phyloP scores from a whole-genome alignment of 2,329 filamentous ascomycete genomes.

The Scleromitrula shiraiana region DNA sequence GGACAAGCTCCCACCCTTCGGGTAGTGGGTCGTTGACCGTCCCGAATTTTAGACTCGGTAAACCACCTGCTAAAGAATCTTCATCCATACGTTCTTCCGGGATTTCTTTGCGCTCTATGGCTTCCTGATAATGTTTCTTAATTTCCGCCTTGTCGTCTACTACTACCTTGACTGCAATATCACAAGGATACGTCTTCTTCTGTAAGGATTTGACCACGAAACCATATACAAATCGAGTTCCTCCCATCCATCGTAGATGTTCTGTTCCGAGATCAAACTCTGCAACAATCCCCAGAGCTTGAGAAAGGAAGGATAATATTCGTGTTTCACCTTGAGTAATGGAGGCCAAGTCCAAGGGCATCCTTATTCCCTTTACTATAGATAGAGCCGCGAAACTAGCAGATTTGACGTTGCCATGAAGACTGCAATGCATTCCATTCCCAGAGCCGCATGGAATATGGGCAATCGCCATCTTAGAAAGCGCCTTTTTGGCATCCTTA shows the following conservation, averaged over 20 bases:
- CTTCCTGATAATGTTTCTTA: constrained; percentile 58
- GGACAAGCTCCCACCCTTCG: constrained; percentile 61
- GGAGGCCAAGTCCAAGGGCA: constrained; percentile 74
- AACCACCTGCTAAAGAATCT: constrained; percentile 31
- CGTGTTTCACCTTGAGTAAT: constrained; percentile 69
- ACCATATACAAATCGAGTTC: constrained; percentile 72
- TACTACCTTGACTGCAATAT: constrained; percentile 74
- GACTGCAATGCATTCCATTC: constrained; percentile 82
- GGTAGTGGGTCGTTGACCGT: constrained; percentile 69
- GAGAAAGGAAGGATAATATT: constrained; percentile 78
- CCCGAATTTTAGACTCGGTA: constrained; percentile 69
- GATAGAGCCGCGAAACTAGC: constrained; percentile 63
- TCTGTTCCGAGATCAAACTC: constrained; percentile 85
- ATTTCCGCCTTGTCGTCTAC: constrained; percentile 65
- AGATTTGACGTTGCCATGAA: constrained; percentile 55
- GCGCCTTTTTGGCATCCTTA: constrained; percentile 61
- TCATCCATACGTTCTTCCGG: not conserved
- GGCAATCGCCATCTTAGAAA: constrained; percentile 67
- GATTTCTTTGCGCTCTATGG: constrained; percentile 21
- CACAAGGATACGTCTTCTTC: constrained; percentile 75
- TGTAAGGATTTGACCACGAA: constrained; percentile 64
- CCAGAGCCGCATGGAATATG: constrained; percentile 87
- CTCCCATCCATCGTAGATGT: constrained; percentile 79
- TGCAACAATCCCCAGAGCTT: constrained; percentile 78
- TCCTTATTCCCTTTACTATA: constrained; percentile 75